phyloP scores from a whole-genome alignment of 1,139 yeast species.

The Taiozyma onychis region DNA sequence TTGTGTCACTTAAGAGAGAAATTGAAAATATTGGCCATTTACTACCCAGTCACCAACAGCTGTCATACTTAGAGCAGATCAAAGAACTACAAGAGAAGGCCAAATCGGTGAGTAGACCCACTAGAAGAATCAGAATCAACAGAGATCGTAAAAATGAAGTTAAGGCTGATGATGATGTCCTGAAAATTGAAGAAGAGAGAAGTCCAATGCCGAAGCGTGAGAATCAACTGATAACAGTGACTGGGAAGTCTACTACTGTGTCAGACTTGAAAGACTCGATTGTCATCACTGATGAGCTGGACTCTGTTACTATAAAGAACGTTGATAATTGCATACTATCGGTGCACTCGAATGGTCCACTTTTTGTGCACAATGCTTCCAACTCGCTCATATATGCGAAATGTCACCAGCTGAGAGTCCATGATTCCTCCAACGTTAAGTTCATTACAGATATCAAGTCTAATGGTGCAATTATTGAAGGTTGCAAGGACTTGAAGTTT shows the following conservation, averaged over 20 bases:
- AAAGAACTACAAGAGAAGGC: conserved; percentile 1
- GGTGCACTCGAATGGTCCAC: conserved; percentile 31
- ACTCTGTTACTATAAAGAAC: conserved; percentile 11
- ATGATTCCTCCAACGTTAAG: conserved; percentile 25
- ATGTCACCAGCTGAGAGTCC: conserved; percentile 41
- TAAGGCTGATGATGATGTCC: not conserved
- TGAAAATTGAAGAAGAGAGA: not conserved
- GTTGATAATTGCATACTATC: conserved; percentile 22
- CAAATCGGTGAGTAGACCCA: not conserved
- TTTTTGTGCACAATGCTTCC: conserved; percentile 27
- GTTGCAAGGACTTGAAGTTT: conserved; percentile 25
- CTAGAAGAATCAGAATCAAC: conserved; percentile 6
- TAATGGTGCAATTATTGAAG: conserved; percentile 31
- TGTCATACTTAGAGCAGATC: conserved; percentile 9
- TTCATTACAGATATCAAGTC: conserved; percentile 20
- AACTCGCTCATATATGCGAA: conserved; percentile 26
- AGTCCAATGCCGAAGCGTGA: not conserved
- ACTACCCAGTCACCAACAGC: conserved; percentile 11
- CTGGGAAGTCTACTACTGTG: not conserved
- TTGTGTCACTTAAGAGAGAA: conserved; percentile 3
- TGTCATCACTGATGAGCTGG: not conserved
- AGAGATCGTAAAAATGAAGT: conserved; percentile 1
- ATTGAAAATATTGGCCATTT: conserved; percentile 8
- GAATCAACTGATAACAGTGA: not conserved
- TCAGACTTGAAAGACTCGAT: conserved; percentile 4